Evolutionary conservation across 2,329 filamentous ascomycete species (phyloP).

Genomic region (Fonsecaea monophora): DNA sequence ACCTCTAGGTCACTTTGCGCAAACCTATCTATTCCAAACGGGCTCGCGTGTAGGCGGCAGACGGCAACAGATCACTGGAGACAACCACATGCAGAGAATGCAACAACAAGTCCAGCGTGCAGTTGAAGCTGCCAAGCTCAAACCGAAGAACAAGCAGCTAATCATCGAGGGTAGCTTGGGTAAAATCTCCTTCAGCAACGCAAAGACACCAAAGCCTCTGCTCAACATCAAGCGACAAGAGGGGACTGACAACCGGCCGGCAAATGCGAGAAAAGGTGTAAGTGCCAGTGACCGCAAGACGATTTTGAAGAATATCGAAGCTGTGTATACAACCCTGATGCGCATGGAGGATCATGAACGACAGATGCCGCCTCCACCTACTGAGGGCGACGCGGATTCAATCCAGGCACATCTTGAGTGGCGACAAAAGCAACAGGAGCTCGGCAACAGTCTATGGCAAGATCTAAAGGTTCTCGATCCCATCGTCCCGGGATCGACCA

Average conservation of each 20-base stretch:
- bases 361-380: slow-evolving; percentile 72
- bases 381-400: slow-evolving; percentile 67
- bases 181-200: slow-evolving; percentile 99
- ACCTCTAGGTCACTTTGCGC: slow-evolving; percentile 92
- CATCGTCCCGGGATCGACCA: slow-evolving; percentile 73
- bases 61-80: slow-evolving; percentile 79
- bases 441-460: slow-evolving; percentile 83
- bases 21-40: slow-evolving; percentile 96
- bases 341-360: slow-evolving; percentile 92
- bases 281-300: slow-evolving; percentile 78
- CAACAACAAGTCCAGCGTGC: slow-evolving; percentile 98
- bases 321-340: slow-evolving; percentile 87
- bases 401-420: slow-evolving; percentile 80
- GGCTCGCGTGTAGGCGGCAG: slow-evolving; percentile 79
- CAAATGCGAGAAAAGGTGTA: slow-evolving; percentile 55
- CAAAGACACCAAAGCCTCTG: slow-evolving; percentile 93
- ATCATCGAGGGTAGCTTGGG: slow-evolving; percentile 95
- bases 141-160: slow-evolving; percentile 96
- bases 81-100: slow-evolving; percentile 99
- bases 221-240: slow-evolving; percentile 94
- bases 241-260: slow-evolving; percentile 62
- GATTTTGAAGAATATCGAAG: slow-evolving; percentile 84
- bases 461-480: slow-evolving; percentile 92
- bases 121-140: slow-evolving; percentile 94
- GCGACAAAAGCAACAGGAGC: slow-evolving; percentile 71